Evolutionary conservation across 257 asterid species (phyloP), one percentile per base, ranked within the genome.

Genomic region (Pogostemon cablin): DNA sequence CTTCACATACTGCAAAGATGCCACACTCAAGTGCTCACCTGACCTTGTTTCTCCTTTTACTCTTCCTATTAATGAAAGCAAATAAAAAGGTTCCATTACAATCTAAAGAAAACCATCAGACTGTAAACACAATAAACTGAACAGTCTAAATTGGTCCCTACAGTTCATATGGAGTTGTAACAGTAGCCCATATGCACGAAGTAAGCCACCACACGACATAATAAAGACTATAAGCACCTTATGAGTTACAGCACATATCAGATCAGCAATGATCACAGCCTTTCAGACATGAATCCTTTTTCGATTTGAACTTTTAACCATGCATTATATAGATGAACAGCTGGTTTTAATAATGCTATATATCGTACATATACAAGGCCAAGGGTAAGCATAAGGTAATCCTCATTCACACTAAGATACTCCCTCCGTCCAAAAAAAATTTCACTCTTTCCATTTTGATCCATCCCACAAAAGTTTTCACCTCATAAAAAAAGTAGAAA

Each of bases 1-100:
- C 68, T 76, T 78, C 49, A 65, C 83, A 49, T 41, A 72, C 59
- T 53, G 72, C 66, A 75, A 65, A 55, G 87, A 60, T 79, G 69
- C 67, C 65, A 77, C 72, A 11, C 74, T 68, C 54, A 74, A 60
- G 34, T 25, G 68, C 63, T 75, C 86, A 58, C 86, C 77, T 65
- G 78, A 53, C 72, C 49, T 65, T 77, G 82, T 77, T 78, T 86
- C 90, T 60, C 77, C 72, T 50, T 48, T 82, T 69, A 73, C 57
- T 54, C 65, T 76, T 74, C 91, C 91, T 83, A 82, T 44, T 46
- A 44, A 76, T 42, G 46, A 9, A 67, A 67, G 68, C 4, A 79
- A 61, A 72, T 3, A 54, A 49, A 49, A 58, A 38, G 46, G 75
- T 42, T 72, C 62, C 60, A 72, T 66, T 65, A 62, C 50, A 57